Evolutionary conservation across 2,329 filamentous ascomycete species (phyloP), one percentile per base, ranked within the genome.

Genomic region (Gliomastix tumulicola): DNA sequence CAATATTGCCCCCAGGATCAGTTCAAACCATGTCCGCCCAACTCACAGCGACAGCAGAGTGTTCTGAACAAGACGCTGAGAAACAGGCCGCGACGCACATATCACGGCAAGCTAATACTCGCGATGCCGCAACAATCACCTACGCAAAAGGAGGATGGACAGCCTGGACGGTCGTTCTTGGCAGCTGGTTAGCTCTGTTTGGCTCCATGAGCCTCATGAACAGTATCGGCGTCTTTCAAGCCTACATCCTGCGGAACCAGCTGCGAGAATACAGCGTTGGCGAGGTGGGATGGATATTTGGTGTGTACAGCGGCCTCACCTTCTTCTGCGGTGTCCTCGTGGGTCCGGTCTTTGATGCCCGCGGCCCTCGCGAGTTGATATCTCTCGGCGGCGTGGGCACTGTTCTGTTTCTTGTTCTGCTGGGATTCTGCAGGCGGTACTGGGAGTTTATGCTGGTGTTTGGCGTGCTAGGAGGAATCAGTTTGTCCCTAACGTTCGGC

Each of bases 281-380:
- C 3, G 18, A 31, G 12, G 36, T 43, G n/a, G 38, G 35, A 13
- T 43, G 41, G 41, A 38, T 43, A 19, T 23, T 32, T n/a, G 40
- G 33, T 13, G 19, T 28, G 21, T 40, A 37, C 25, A 35, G 28
- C 27, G 38, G 35, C 17, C 35, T 42, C 12, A 38, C 40, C 8
- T 35, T 37, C 17, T 23, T 34, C 21, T 20, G 35, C 9, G 37
- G 37, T n/a, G 15, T 42, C 12, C 10, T 32, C 4, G 30, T 36
- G 6, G 40, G 40, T 7, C 37, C 40, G 19, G 20, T 40, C 11
- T 42, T 40, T 21, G 40, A 42, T 16, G 33, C 33, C 12, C 21
- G 30, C 16, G 40, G 40, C 5, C 20, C 20, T 21, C 22, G 30
- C 11, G 21, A 20, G 12, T 17, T 35, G 2, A 35, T 35, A 16